Base-by-base conservation (phyloP, 768 basidiomycete species). In the Tulasnella sp. region DNA sequence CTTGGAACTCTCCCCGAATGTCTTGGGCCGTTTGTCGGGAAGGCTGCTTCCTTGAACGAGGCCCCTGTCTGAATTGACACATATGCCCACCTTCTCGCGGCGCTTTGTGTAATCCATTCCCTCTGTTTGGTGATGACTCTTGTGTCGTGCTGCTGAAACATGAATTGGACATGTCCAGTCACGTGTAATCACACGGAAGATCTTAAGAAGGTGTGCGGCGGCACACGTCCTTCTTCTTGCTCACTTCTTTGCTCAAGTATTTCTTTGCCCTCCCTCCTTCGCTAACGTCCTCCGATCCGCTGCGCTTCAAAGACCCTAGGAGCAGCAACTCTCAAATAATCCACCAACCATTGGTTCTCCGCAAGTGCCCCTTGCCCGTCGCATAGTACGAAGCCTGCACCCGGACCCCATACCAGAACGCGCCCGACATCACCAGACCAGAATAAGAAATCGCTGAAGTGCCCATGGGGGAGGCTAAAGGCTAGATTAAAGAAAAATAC, bases 401-500 rank as follows among this genome's bases (percentile, higher is more conserved):
- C n/a, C n/a, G n/a, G n/a, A n/a, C n/a, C n/a, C n/a, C n/a, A n/a
- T n/a, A n/a, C n/a, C n/a, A n/a, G n/a, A n/a, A n/a, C n/a, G n/a
- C n/a, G n/a, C n/a, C 44, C 54, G 50, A 75, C 44, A 37, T 20
- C 72, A 24, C 24, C 5, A n/a, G 14, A 4, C 42, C 42, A 42
- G 42, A 42, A 42, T 42, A 12, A 12, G 42, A 72, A n/a, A 42
- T 28, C 22, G 18, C 24, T 9, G 37, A 81, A 2, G 80, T 80
- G 22, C 58, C 41, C 28, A n/a, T 79, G 34, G 76, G 58, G 48
- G 73, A 78, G 41, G 78, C 81, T 31, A 58, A 78, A 41, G 76
- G 81, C 7, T 81, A 78, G 77, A 58, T 82, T 41, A 60, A 72
- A 72, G 81, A 78, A n/a, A 78, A 77, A 48, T 81, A 81, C 54